Evolutionary conservation across 176 grass and related monocot species (phyloP), one percentile per base, ranked within the genome.

Genomic region (maize (Zea mays)): DNA sequence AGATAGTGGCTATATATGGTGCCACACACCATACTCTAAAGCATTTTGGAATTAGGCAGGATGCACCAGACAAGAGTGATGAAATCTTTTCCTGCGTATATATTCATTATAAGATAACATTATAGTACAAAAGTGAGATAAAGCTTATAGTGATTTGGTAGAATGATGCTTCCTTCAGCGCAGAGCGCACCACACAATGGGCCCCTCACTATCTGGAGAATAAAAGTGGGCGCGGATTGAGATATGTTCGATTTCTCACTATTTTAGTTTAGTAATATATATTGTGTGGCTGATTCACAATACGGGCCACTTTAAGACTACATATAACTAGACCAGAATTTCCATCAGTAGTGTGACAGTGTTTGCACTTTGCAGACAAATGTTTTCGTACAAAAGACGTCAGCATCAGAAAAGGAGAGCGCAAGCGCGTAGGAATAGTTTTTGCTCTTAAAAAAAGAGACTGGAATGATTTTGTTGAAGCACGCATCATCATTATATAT

Each of bases 301-400:
- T 79, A 79, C 83, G 74, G 75, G 60, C 20, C 49, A 57, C 38
- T 65, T 82, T 33, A 65, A 65, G 37, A 38, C 48, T 66, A 82
- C 27, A 27, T 3, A 35, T 8, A 82, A 43, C 45, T 39, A 48
- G 33, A 76, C 10, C 17, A 76, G 59, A 45, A 62, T 27, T 27
- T 27, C 27, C 27, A 27, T 27, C 27, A 27, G 27, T 27, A 27
- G 27, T 27, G 27, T 27, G 27, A 27, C 27, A 27, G 27, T 27
- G 27, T 27, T 27, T 27, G 27, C 27, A 27, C 27, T 27, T 46
- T 45, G 45, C 56, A 78, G 66, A 64, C 57, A 78, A 78, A 71
- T 63, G 66, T 56, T 78, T 35, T 43, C 42, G 27, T n/a, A 63
- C 1, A 15, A 56, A 65, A 84, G 37, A 21, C 65, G n/a, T 36